These are phyloP conservation scores for Asterochloris sp. DNA, from an alignment of 139 green algal species.

Conservation along the genomic window DNA sequence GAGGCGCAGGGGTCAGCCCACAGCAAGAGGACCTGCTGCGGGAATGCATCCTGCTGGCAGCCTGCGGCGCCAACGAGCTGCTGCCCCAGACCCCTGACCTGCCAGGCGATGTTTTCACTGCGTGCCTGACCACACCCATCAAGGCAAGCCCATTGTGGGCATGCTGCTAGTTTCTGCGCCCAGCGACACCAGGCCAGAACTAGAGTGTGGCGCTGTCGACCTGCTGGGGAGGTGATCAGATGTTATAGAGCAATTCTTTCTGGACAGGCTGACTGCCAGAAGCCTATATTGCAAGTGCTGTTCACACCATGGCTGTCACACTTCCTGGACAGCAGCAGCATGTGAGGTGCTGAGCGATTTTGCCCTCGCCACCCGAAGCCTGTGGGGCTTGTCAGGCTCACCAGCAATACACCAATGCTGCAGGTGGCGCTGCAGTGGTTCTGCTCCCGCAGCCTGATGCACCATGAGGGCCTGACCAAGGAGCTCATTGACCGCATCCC, in stretches of 20 bases:
- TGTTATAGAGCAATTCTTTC: no score
- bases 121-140: slow-evolving; percentile 98
- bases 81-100: slow-evolving; percentile 90
- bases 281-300: not conserved
- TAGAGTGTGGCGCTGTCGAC: not conserved
- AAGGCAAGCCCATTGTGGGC: slow-evolving; percentile 46
- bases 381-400: not conserved
- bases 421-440: slow-evolving; percentile 92
- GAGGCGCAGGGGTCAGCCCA: not conserved
- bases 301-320: not conserved
- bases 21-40: slow-evolving; percentile 32
- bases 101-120: slow-evolving; percentile 95
- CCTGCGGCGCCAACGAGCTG: slow-evolving; percentile 83
- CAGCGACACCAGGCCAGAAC: not conserved
- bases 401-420: not conserved
- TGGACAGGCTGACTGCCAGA: no score
- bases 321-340: not conserved
- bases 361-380: no score
- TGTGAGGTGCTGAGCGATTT: not conserved
- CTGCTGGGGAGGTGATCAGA: no score
- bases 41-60: slow-evolving; percentile 90
- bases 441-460: slow-evolving; percentile 39
- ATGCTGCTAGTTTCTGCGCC: not conserved
- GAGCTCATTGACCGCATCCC: slow-evolving; percentile 82
- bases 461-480: slow-evolving; percentile 70